Evolutionary conservation across 768 basidiomycete species (phyloP).

Genomic region (Cytidiella melzeri): DNA sequence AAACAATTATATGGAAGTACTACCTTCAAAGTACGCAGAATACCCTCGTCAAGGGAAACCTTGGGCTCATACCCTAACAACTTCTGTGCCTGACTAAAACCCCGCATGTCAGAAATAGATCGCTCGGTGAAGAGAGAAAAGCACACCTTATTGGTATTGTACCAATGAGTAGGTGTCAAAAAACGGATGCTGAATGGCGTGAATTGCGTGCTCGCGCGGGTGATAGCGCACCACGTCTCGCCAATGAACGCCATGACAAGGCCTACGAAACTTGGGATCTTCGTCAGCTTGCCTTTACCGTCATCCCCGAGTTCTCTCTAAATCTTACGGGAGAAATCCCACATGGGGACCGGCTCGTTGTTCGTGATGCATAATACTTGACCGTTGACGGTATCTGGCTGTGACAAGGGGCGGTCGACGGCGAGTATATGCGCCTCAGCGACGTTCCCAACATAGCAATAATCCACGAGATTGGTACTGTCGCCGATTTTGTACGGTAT

Average conservation of each 20-base stretch:
- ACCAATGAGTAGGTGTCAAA: slow-evolving; percentile 36
- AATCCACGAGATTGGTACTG: slow-evolving; percentile 44
- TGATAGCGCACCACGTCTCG: slow-evolving; percentile 29
- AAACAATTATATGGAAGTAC: not conserved
- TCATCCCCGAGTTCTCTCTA: slow-evolving; percentile 29
- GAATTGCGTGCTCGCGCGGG: slow-evolving; percentile 38
- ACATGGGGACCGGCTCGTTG: slow-evolving; percentile 44
- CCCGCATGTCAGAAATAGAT: not conserved
- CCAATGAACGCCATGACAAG: slow-evolving; percentile 31
- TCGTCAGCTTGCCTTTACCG: slow-evolving; percentile 17
- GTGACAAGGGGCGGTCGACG: slow-evolving; percentile 32
- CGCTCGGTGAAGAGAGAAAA: not conserved
- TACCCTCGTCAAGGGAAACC: slow-evolving; percentile 41
- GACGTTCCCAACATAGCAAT: slow-evolving; percentile 47
- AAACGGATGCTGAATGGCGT: slow-evolving; percentile 37
- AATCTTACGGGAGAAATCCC: slow-evolving; percentile 41
- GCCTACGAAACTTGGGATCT: slow-evolving; percentile 29
- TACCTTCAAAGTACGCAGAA: slow-evolving; percentile 30
- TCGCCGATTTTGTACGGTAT: slow-evolving; percentile 42
- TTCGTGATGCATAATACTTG: slow-evolving; percentile 49
- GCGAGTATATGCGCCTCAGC: slow-evolving; percentile 48
- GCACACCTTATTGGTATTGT: slow-evolving; percentile 35
- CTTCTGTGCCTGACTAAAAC: slow-evolving; percentile 30
- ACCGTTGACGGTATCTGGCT: slow-evolving; percentile 34
- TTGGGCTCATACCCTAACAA: slow-evolving; percentile 46